Base-by-base conservation (phyloP, 2,329 filamentous ascomycete genomes). In the Phialemonium atrogriseum region DNA sequence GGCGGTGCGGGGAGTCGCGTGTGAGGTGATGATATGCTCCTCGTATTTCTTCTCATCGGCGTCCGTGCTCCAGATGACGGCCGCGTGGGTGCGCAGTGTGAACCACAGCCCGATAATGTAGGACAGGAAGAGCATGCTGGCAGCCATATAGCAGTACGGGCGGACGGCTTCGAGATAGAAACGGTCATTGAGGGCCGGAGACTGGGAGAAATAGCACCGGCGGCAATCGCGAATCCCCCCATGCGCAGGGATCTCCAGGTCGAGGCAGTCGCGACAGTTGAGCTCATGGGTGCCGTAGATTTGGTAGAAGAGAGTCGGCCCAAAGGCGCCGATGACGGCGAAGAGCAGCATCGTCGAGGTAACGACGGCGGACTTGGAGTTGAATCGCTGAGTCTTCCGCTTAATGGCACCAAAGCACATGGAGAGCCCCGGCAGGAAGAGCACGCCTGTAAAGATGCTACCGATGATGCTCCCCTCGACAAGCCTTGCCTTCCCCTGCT, bases 331-430 rank as follows among this genome's bases (percentile, higher is more conserved):
- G 46, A 98, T 91, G 23, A 94, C 84, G 15, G 91, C 89, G 53
- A 98, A 98, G 8, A 98, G 69, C 35, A 98, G 64, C 91, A 98
- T 98, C 0, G 91, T 98, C 3, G 88, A 95, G 1, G 89, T 96
- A 20, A 96, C 91, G 52, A 91, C 87, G 18, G 91, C 91, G 20
- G 89, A 96, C 50, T 81, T 86, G 41, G 91, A 88, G 52, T 98
- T 98, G 70, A 98, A 98, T 24, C 91, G 80, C 54, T 98, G 91
- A 1, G 91, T 98, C 64, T 98, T 98, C 47, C 93, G 80, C 63
- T 94, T 94, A 51, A 98, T 80, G 12, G 93, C 93, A 26, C 91
- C 91, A 50, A 95, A 98, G 58, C 91, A 98, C 91, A 98, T 98
- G 36, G 89, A 96, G 20, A 98, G 56, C 2, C 91, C 91, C 0